Conservation (phyloP, 345 rosid species). For the Bruguiera gymnorhiza region DNA sequence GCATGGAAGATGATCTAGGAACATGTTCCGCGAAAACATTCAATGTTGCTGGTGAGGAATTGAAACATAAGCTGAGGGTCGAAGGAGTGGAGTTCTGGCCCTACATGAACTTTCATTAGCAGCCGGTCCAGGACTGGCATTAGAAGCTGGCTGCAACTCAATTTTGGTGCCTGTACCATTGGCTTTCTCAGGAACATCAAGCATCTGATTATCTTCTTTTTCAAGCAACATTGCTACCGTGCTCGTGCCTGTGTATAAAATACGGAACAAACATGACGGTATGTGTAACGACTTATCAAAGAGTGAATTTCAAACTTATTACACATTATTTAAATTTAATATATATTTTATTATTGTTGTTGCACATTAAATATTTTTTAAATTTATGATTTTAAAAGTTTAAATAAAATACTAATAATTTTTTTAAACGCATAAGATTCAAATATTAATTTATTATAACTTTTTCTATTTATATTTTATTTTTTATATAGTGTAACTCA, state of each 20-base stretch:
- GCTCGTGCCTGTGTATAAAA: constrained; percentile 68
- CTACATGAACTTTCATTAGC: constrained; percentile 57
- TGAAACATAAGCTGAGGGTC: constrained; percentile 52
- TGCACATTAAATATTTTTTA: no score
- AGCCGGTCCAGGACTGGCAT: constrained; percentile 21
- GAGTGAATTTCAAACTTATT: no score
- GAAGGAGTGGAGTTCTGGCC: constrained; percentile 53
- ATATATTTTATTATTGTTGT: no score
- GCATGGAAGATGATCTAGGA: constrained; percentile 57
- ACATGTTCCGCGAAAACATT: constrained; percentile 29
- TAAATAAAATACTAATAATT: no score
- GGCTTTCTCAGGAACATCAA: constrained; percentile 45
- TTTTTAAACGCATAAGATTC: no score
- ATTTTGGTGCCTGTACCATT: constrained; percentile 27
- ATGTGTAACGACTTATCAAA: constrained; percentile 32
- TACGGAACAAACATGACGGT: no score
- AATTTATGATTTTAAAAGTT: no score
- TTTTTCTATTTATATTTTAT: no score
- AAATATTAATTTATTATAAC: no score
- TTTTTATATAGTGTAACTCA: no score
- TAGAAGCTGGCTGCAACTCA: constrained; percentile 44
- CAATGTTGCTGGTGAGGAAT: constrained; percentile 23
- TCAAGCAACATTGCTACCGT: constrained; percentile 61
- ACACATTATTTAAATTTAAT: no score
- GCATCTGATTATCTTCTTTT: constrained; percentile 58